Evolutionary conservation across 2,329 filamentous ascomycete genomes (phyloP).

Genomic region (Aphanoascus verrucosus): DNA sequence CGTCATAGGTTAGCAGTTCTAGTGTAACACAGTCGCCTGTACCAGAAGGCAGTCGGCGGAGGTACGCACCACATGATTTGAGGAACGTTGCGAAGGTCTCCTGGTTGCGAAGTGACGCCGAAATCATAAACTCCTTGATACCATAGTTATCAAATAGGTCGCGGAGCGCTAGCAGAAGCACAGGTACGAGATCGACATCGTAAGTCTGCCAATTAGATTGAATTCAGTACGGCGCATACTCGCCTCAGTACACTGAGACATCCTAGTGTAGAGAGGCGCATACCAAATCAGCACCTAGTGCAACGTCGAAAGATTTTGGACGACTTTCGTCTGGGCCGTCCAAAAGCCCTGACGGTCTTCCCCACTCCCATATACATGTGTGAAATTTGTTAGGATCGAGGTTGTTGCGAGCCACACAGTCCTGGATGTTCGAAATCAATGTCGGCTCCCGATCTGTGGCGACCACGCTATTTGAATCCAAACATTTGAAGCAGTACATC

Average conservation of each 20-base stretch:
- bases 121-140: constrained; percentile 45
- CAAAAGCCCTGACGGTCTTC: constrained; percentile 21
- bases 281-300: constrained; percentile 35
- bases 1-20: constrained; percentile 10
- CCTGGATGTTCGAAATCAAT: constrained; percentile 31
- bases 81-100: constrained; percentile 51
- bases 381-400: constrained; percentile 19
- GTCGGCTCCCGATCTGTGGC: constrained; percentile 51
- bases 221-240: constrained; percentile 4
- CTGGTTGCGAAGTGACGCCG: constrained; percentile 51
- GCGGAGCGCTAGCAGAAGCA: constrained; percentile 45
- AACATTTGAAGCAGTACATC: constrained; percentile 50
- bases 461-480: constrained; percentile 45
- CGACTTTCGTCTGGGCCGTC: not conserved
- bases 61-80: constrained; percentile 46
- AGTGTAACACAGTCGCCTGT: not conserved
- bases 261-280: constrained; percentile 8
- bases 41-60: not conserved
- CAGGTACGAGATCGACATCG: constrained; percentile 48
- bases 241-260: not conserved
- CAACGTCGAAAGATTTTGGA: constrained; percentile 24
- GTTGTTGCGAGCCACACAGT: constrained; percentile 29
- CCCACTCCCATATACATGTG: constrained; percentile 36
- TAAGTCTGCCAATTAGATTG: constrained; percentile 42
- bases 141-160: constrained; percentile 47